Base-by-base conservation (phyloP, 164 flowering plant species). In the Macadamia integrifolia region DNA sequence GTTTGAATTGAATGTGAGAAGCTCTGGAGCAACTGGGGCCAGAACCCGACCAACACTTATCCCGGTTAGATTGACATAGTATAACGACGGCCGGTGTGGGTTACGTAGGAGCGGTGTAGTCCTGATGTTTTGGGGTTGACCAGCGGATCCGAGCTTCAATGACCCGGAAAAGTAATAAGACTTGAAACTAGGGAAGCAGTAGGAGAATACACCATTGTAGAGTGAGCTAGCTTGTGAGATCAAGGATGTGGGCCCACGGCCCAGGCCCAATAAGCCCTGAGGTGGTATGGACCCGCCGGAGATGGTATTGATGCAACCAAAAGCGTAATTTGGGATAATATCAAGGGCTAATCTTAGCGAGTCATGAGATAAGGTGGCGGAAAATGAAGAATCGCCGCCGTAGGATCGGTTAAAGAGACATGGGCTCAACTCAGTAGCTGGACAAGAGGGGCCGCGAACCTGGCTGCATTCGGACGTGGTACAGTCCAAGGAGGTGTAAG, bases 121-220 rank as follows among this genome's bases (percentile, higher is more conserved):
- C 58, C 60, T 72, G 56, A 90, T 87, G 62, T 1, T 65, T 68
- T 77, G 80, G 78, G 96, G 97, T 68, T 94, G 98, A 29, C 93
- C 88, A 56, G 35, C 17, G 0, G 87, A 88, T 0, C 98, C 98
- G 69, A 94, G 90, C 60, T 76, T 84, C 31, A 94, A 77, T 12
- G 97, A 90, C n/a, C 97, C 95, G 40, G 98, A 90, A 69, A 93
- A 93, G 82, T 83, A 86, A 80, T 81, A 86, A 55, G 96, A 90
- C 48, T 76, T 88, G 85, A 86, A 88, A 61, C 93, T 90, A 1
- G 97, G 97, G 1, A 94, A 61, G 66, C 98, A 94, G 65, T 94
- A 94, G 2, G 97, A 94, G 82, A 94, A 94, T 0, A 83, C 77
- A 2, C 92, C 87, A 1, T 86, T 77, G 76, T 87, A 93, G 29